Evolutionary conservation across 352 stramenopile species (phyloP), one percentile per base, ranked within the genome.

Genomic region (Globisporangium nagaii): DNA sequence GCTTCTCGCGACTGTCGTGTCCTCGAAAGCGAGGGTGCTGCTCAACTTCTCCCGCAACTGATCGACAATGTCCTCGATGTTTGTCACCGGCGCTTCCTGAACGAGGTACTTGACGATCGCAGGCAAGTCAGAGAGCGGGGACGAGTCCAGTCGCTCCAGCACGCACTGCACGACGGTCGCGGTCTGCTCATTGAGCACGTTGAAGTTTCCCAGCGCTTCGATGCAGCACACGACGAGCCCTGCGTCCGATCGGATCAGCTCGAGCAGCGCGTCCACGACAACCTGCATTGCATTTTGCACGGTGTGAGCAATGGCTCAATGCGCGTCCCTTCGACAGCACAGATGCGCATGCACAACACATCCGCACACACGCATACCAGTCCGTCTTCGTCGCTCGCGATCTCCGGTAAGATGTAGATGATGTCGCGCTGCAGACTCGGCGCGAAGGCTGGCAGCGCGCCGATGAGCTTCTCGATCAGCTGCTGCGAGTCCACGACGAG

Each of bases 51-150:
- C 71, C 0, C 71, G 59, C 19, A 87, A 35, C 20, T 79, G 53
- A 27, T 63, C 60, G 11, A 66, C 62, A 11, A 84, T 75, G 31
- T 66, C 49, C 5, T 77, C 66, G 2, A 79, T 56, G 20, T 81
- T 60, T 0, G 48, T 46, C 11, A 37, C 55, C 2, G 76, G 70
- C 2, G 71, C 63, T 41, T 81, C 71, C 55, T 85, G 71, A 0
- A 87, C 63, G 24, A 87, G 68, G 47, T 85, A 87, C 45, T 79
- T 81, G 51, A 87, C 72, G 39, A 87, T 75, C n/a, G 62, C 63
- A 0, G 76, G 73, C 5, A 87, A 53, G 43, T 87, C 76, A 0
- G 53, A 30, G 1, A 83, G 50, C 24, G 69, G 65, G 28, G 73
- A 81, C 40, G 77, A 84, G 34, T 75, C 58, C 8, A 86, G 54